Percentiles rank a stretch among this genome's conserved stretches.
Conservation (phyloP, 441 rosid genomes). For the Brassica hybrid region DNA sequence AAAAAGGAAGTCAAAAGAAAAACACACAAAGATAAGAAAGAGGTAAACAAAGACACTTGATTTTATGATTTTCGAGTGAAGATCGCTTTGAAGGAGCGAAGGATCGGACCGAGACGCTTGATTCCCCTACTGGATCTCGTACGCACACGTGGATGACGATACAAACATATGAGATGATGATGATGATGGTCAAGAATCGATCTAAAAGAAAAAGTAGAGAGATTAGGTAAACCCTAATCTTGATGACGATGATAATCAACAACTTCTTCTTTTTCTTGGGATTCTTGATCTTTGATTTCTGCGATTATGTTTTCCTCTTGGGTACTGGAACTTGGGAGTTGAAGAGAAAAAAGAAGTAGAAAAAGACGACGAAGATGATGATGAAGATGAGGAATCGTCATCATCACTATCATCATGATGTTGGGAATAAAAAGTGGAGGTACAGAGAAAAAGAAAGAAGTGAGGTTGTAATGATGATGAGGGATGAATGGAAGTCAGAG, state of each 20-base stretch:
- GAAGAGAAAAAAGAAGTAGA: conserved; percentile 40
- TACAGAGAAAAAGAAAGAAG: conserved; percentile 37
- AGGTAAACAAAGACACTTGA: conserved; percentile 23
- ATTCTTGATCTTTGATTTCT: conserved; percentile 42
- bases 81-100: conserved; percentile 40
- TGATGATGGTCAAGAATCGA: conserved; percentile 41
- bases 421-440: conserved; percentile 39
- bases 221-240: conserved; percentile 44
- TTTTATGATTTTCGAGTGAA: conserved; percentile 19
- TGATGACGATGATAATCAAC: conserved; percentile 37
- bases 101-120: conserved; percentile 52
- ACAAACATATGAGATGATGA: conserved; percentile 22
- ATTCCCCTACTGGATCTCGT: conserved; percentile 51
- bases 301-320: conserved; percentile 33
- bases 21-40: conserved; percentile 3
- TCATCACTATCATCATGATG: conserved; percentile 43
- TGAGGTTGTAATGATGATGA: conserved; percentile 49
- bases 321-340: conserved; percentile 41
- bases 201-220: conserved; percentile 41
- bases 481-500: conserved; percentile 43
- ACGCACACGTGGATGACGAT: conserved; percentile 42
- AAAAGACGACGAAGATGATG: conserved; percentile 37
- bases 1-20: conserved; percentile 20
- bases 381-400: conserved; percentile 29
- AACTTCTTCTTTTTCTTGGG: conserved; percentile 37